Evolutionary conservation across 1,139 yeast species (phyloP), one percentile per base, ranked within the genome.

Genomic region (Komagataea norvegica): DNA sequence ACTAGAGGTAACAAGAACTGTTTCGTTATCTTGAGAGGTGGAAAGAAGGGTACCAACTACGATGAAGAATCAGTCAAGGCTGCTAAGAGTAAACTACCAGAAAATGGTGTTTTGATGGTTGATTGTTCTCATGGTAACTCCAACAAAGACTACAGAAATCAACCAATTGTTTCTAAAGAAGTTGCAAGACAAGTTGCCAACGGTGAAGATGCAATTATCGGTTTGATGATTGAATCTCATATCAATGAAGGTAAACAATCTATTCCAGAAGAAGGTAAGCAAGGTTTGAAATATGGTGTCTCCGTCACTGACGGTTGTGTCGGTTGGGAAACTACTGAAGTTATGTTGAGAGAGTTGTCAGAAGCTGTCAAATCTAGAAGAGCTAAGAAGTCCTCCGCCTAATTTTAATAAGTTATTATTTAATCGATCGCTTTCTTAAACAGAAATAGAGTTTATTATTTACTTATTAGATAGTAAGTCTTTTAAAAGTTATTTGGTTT

Each of bases 91-190:
- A 74, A 75, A 55, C 62, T 79, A 38, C 70, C 68, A 25, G 61
- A 57, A 30, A 68, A 64, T 41, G 73, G 68, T 45, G 70, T 71
- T 38, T 70, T 88, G 53, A 89, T 91, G 97, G 81, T 91, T 49
- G 98, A 91, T 67, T 91, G 96, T 66, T 88, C 96, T 36, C 98
- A 91, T 65, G 98, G 95, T 55, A 91, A 91, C 72, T 88, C 97
- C 28, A 77, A 72, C 63, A 91, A 91, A 69, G 95, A 91, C 65
- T 88, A 77, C 81, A 75, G 82, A 63, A 89, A 89, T 68, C 98
- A 91, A 68, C 96, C 97, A 40, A 79, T 74, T 63, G 97, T 89
- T 16, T 79, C 84, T 53, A 70, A 71, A 35, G 74, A 70, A 42
- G 95, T 91, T 37, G 85, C 88, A 37, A 79, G 78, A 52, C 97